Base-by-base conservation (phyloP, 1,284 basidiomycete species). In the Cutaneotrichosporon spelunceum region DNA sequence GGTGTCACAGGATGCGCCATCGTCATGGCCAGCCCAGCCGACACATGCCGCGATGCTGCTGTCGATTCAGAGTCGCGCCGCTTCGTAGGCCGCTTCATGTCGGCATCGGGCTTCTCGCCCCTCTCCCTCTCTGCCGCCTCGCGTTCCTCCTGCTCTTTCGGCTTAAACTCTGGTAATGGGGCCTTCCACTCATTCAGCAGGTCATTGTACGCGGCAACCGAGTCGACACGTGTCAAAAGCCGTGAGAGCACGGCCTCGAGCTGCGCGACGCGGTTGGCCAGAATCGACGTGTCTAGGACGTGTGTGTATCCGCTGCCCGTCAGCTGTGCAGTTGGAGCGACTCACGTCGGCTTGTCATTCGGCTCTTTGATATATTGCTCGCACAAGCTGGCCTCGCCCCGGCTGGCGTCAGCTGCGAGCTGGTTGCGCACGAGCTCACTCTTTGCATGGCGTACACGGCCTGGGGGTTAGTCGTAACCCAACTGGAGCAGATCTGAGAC, bases 271-370 rank as follows among this genome's bases (percentile, higher is more conserved):
- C 68, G 65, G 34, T 59, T 67, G 3, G 66, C 62, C 23, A 69
- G 60, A 39, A 66, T 63, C n/a, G 62, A 59, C 14, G 65, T 66
- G 36, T 69, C 68, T 11, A 63, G 49, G 5, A 69, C 63, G 42
- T 69, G 68, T 0, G 68, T 70, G 53, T 70, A 70, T 19, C 68
- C 68, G 1, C 68, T 69, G 62, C 26, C 9, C 21, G 64, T 62
- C 44, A 60, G 64, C 34, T n/a, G 30, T 14, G 53, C 11, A n/a
- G n/a, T 30, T 50, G 27, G 48, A 9, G 47, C 16, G 16, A 58
- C 64, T 47, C 30, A 66, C 64, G 64, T 66, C 10, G 64, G 64
- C 26, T 59, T 60, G 47, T 66, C 64, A 24, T 44, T 63, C 3
- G 64, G 64, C 54, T 66, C 64, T 36, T 63, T 63, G 49, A 66